These are phyloP conservation scores for Fremontodendron californicum DNA, from an alignment of 345 rosid species.

Conservation along the genomic window DNA sequence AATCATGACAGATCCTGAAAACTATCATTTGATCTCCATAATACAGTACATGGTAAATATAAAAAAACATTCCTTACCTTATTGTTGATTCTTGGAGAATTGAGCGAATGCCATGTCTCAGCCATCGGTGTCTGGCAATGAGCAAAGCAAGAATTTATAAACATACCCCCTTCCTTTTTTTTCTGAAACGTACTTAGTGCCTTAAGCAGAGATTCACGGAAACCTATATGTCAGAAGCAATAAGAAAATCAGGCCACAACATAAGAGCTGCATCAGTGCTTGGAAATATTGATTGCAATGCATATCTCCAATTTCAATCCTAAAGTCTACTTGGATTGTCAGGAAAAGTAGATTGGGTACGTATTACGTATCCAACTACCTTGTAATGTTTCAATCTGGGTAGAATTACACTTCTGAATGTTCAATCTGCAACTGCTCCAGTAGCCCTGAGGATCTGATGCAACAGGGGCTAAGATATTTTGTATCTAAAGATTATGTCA, in stretches of 20 bases:
- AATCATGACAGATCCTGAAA: background rate
- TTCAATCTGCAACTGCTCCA: conserved; percentile 71
- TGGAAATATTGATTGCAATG: background rate
- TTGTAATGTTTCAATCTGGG: conserved; percentile 53
- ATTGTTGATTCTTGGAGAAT: conserved; percentile 58
- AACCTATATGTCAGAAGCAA: conserved; percentile 39
- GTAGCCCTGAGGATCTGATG: conserved; percentile 44
- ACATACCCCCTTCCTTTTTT: conserved; percentile 50
- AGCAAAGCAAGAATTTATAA: conserved; percentile 76
- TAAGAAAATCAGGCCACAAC: conserved; percentile 5
- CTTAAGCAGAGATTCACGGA: conserved; percentile 59
- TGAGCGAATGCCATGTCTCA: conserved; percentile 70
- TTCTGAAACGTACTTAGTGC: conserved; percentile 43
- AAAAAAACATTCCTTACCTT: conserved; percentile 38
- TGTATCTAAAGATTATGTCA: conserved; percentile 46
- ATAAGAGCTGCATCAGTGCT: background rate
- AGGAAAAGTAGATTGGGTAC: background rate
- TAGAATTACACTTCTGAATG: conserved; percentile 50
- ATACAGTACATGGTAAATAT: background rate
- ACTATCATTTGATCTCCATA: background rate
- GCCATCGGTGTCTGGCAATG: conserved; percentile 68
- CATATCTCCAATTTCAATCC: background rate
- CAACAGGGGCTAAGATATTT: conserved; percentile 61
- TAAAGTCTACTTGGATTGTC: background rate
- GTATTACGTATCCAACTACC: conserved; percentile 38